These are phyloP conservation scores for Taiwanofungus camphoratus DNA, from an alignment of 1,284 basidiomycete species.

Conservation along the genomic window DNA sequence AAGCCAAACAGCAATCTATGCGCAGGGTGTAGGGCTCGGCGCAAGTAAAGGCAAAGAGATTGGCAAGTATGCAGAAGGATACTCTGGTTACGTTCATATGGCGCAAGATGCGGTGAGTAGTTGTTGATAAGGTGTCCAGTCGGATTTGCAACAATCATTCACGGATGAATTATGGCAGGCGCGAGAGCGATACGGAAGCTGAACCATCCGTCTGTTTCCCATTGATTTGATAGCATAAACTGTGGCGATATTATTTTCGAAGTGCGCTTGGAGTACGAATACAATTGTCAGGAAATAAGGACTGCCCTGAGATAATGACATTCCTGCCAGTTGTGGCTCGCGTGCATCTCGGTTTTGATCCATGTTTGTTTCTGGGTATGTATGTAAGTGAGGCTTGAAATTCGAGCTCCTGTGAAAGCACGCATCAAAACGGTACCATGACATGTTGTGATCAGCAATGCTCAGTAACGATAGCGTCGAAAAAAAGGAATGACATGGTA, in stretches of 20 bases:
- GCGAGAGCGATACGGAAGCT: slow-evolving; percentile 28
- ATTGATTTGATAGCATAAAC: not conserved
- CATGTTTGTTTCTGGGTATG: too few relatives aligned
- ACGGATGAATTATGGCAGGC: slow-evolving; percentile 16
- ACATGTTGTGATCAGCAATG: too few relatives aligned
- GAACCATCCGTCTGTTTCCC: slow-evolving; percentile 2
- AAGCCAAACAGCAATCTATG: slow-evolving; percentile 80
- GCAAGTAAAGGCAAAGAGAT: slow-evolving; percentile 84
- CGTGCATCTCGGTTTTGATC: too few relatives aligned
- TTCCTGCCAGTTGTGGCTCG: too few relatives aligned
- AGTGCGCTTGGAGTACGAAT: too few relatives aligned
- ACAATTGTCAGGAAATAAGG: too few relatives aligned
- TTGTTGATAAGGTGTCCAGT: too few relatives aligned
- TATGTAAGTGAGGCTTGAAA: not conserved
- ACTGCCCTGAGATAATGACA: too few relatives aligned
- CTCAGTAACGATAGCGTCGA: too few relatives aligned
- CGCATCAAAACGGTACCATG: too few relatives aligned
- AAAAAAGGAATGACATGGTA: too few relatives aligned
- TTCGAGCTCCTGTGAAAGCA: too few relatives aligned
- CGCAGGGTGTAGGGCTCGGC: slow-evolving; percentile 81
- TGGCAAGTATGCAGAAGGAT: slow-evolving; percentile 67
- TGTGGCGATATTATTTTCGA: not conserved
- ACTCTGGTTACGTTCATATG: slow-evolving; percentile 68
- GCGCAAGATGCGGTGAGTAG: slow-evolving; percentile 53
- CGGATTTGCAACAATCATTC: not conserved